These are phyloP conservation scores for Wickerhamomyces sydowiorum DNA, from an alignment of 805 yeast genomes.

Conservation along the genomic window DNA sequence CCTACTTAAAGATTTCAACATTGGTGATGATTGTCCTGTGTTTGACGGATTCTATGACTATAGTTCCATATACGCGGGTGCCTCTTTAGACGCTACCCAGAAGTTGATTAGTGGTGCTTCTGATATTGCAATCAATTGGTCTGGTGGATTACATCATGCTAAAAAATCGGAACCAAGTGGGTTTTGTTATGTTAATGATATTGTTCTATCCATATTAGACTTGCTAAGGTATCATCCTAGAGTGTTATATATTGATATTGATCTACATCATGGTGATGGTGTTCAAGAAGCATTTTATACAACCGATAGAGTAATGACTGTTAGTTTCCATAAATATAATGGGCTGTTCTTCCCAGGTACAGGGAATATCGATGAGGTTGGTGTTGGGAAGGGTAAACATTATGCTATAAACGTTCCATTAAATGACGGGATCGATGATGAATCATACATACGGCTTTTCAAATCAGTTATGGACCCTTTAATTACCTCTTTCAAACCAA, in stretches of 20 bases:
- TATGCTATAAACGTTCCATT: constrained; percentile 89
- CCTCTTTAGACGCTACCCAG: constrained; percentile 88
- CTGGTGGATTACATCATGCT: constrained; percentile 96
- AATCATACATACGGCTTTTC: constrained; percentile 65
- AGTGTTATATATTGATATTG: constrained; percentile 90
- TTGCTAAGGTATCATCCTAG: constrained; percentile 85
- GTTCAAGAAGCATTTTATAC: constrained; percentile 96
- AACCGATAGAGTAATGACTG: constrained; percentile 94
- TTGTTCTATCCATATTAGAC: constrained; percentile 82
- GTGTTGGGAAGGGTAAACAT: constrained; percentile 84
- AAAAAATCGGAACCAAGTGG: constrained; percentile 93
- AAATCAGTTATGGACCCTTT: constrained; percentile 88
- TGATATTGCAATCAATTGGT: constrained; percentile 94
- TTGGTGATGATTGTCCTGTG: constrained; percentile 91
- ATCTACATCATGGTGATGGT: constrained; percentile 96
- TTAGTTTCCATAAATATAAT: constrained; percentile 86
- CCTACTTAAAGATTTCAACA: constrained; percentile 71
- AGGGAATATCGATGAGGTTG: constrained; percentile 85
- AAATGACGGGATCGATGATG: constrained; percentile 94
- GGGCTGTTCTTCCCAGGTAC: constrained; percentile 98
- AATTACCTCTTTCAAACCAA: constrained; percentile 86
- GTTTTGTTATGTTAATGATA: constrained; percentile 92
- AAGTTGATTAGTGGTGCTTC: constrained; percentile 80
- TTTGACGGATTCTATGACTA: constrained; percentile 93
- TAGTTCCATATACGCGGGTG: constrained; percentile 86